Conservation (phyloP, 2,329 filamentous ascomycete genomes). For the Dendrostoma leiphaemia region DNA sequence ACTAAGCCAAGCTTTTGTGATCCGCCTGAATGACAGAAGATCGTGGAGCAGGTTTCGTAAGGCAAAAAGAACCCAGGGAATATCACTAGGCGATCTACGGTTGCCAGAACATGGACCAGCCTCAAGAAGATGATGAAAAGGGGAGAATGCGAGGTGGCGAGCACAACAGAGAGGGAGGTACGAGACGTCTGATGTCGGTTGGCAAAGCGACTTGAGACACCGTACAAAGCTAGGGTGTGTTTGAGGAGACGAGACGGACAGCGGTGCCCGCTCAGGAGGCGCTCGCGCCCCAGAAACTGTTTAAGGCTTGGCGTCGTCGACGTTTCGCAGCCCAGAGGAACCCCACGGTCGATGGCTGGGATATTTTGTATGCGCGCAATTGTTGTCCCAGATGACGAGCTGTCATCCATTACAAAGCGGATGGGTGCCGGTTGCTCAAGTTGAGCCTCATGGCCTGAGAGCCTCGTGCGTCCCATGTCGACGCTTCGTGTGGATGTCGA, state of each 20-base stretch:
- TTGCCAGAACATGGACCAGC: background rate
- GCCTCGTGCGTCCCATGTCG: too few relatives aligned
- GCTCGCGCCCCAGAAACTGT: background rate
- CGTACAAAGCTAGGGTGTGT: constrained; percentile 8
- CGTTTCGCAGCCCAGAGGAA: background rate
- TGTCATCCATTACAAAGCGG: too few relatives aligned
- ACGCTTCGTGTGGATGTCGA: too few relatives aligned
- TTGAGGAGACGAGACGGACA: background rate
- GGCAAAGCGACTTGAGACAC: constrained; percentile 14
- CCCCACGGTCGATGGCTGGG: too few relatives aligned
- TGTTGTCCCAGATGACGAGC: too few relatives aligned
- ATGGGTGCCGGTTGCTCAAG: too few relatives aligned
- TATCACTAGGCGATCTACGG: background rate
- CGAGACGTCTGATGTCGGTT: constrained; percentile 17
- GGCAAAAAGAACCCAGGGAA: background rate
- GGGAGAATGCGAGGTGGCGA: background rate
- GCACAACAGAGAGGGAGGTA: background rate
- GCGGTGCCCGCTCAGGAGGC: background rate
- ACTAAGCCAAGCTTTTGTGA: constrained; percentile 8
- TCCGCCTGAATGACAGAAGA: constrained; percentile 7
- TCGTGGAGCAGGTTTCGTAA: background rate
- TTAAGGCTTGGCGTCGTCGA: background rate
- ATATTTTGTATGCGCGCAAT: too few relatives aligned
- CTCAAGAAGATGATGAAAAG: background rate
- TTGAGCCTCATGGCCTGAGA: too few relatives aligned